phyloP scores from a whole-genome alignment of 176 grass and related monocot genomes.

The Puccinellia tenuiflora region DNA sequence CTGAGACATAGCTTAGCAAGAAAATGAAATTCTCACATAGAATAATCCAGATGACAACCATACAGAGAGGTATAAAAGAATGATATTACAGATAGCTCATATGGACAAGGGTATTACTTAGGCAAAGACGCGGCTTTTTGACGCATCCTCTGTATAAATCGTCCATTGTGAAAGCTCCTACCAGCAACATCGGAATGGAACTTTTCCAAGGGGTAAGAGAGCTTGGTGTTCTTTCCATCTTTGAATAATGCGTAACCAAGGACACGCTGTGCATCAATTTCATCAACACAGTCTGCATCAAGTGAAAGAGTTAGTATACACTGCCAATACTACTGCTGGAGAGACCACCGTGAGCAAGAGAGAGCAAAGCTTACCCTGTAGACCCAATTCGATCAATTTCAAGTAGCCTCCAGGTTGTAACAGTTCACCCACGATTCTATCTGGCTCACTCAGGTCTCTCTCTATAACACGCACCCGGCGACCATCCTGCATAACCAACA shows the following conservation, averaged over 20 bases:
- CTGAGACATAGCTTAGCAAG: neutral
- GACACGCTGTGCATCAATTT: constrained; percentile 92
- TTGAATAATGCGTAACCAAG: constrained; percentile 92
- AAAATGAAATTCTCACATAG: neutral
- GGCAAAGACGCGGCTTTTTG: constrained; percentile 69
- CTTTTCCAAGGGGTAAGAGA: constrained; percentile 91
- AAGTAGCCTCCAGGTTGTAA: constrained; percentile 94
- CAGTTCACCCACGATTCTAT: constrained; percentile 95
- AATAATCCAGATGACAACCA: neutral
- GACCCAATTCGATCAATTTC: constrained; percentile 81
- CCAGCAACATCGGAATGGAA: constrained; percentile 86
- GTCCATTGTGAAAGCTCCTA: constrained; percentile 93
- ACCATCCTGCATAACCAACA: constrained; percentile 58
- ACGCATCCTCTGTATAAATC: constrained; percentile 96
- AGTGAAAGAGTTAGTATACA: constrained; percentile 7
- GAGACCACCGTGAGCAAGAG: neutral
- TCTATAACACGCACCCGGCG: constrained; percentile 88
- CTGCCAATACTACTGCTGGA: neutral
- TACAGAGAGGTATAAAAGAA: neutral
- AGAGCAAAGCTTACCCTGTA: constrained; percentile 53
- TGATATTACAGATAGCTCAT: neutral
- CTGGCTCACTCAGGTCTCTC: constrained; percentile 91
- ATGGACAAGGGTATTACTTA: constrained; percentile 46
- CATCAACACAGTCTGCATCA: constrained; percentile 75
- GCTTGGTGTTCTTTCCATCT: constrained; percentile 75